These are phyloP conservation scores for Penicillium malachiteum DNA, from an alignment of 495 filamentous ascomycete genomes.

Conservation along the genomic window DNA sequence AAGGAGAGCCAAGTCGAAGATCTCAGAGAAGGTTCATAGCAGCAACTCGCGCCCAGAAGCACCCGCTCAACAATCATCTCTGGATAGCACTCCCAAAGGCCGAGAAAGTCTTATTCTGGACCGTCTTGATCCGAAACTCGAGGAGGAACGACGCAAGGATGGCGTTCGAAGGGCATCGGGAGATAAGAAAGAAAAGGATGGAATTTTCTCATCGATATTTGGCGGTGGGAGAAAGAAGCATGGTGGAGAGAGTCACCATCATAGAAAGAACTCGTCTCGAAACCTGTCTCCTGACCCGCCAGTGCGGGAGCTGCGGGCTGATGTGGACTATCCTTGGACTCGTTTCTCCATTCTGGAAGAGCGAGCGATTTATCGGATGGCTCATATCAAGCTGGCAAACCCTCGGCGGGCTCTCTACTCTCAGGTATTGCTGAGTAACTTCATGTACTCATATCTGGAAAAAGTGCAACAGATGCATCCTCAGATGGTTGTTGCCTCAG, in stretches of 20 bases:
- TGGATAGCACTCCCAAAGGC: conserved; percentile 63
- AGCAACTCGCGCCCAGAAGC: conserved; percentile 80
- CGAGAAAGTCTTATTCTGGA: conserved; percentile 82
- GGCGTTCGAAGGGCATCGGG: conserved; percentile 64
- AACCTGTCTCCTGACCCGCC: conserved; percentile 80
- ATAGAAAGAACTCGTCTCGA: conserved; percentile 73
- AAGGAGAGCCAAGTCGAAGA: conserved; percentile 61
- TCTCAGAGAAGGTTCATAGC: conserved; percentile 58
- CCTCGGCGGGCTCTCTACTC: conserved; percentile 88
- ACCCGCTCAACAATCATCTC: conserved; percentile 64
- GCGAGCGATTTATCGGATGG: conserved; percentile 96
- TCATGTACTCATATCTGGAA: conserved; percentile 99
- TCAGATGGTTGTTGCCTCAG: conserved; percentile 72
- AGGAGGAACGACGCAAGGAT: conserved; percentile 85
- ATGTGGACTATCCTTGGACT: conserved; percentile 93
- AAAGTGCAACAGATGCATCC: conserved; percentile 99
- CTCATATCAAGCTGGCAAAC: conserved; percentile 98
- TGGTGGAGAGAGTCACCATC: conserved; percentile 53
- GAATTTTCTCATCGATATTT: conserved; percentile 87
- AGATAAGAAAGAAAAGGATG: conserved; percentile 90
- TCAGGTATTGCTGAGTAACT: conserved; percentile 96
- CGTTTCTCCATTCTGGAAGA: conserved; percentile 95
- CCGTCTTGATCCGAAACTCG: conserved; percentile 69
- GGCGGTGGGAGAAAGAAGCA: conserved; percentile 82
- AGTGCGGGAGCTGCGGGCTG: conserved; percentile 67